Evolutionary conservation across 441 rosid species (phyloP).

Genomic region (Cnidoscolus chayamansa): DNA sequence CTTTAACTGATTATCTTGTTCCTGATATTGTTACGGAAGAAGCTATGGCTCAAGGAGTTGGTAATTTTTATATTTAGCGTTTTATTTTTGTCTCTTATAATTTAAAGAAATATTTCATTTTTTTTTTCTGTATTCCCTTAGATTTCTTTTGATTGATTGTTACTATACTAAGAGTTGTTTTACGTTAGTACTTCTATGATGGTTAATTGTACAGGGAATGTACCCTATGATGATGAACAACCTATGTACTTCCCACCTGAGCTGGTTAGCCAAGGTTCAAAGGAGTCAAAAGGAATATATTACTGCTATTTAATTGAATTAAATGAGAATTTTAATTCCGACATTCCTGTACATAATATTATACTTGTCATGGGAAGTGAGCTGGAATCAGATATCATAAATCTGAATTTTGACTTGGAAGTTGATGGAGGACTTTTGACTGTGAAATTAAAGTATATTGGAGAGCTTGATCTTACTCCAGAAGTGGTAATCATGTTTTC

Average conservation of each 20-base stretch:
- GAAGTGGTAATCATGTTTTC: conserved; percentile 36
- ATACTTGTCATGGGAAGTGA: conserved; percentile 51
- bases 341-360: conserved; percentile 40
- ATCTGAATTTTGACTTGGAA: conserved; percentile 42
- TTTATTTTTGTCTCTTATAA: background rate
- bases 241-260: conserved; percentile 74
- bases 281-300: conserved; percentile 30
- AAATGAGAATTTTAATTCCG: conserved; percentile 37
- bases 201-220: conserved; percentile 40
- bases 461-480: conserved; percentile 37
- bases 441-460: conserved; percentile 48
- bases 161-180: background rate
- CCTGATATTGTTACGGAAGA: conserved; percentile 68
- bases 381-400: conserved; percentile 47
- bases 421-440: conserved; percentile 50
- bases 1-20: conserved; percentile 76
- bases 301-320: conserved; percentile 58
- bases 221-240: conserved; percentile 46
- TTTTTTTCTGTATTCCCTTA: background rate
- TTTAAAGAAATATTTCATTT: background rate
- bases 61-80: conserved; percentile 26
- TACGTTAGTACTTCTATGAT: background rate
- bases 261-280: conserved; percentile 39
- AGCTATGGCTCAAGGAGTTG: conserved; percentile 38
- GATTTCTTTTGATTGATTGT: conserved; percentile 4